Conservation (phyloP, 2,329 filamentous ascomycete genomes). For the Neoascochyta sp. region DNA sequence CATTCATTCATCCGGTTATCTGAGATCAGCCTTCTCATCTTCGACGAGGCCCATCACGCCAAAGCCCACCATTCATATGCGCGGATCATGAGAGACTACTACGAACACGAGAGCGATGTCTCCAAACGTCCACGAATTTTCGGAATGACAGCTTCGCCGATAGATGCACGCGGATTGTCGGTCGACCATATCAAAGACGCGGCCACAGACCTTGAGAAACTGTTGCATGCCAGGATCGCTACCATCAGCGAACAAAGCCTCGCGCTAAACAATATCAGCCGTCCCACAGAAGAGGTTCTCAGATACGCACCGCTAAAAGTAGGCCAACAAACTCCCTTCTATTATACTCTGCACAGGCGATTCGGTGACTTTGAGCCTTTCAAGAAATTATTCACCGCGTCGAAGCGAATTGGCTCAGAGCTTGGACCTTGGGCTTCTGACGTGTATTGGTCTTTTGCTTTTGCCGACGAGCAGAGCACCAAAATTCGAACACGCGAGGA, state of each 20-base stretch:
- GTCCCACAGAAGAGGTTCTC: slow-evolving; percentile 58
- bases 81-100: slow-evolving; percentile 83
- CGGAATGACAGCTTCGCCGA: slow-evolving; percentile 95
- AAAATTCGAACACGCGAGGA: slow-evolving; percentile 59
- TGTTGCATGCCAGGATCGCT: slow-evolving; percentile 78
- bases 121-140: slow-evolving; percentile 69
- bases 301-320: slow-evolving; percentile 52
- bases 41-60: slow-evolving; percentile 94
- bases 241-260: slow-evolving; percentile 64
- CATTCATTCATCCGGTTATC: slow-evolving; percentile 76
- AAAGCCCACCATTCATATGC: slow-evolving; percentile 94
- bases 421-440: slow-evolving; percentile 85
- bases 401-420: slow-evolving; percentile 58
- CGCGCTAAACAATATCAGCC: slow-evolving; percentile 56
- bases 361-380: slow-evolving; percentile 55
- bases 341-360: slow-evolving; percentile 52
- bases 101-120: slow-evolving; percentile 50
- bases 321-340: slow-evolving; percentile 63
- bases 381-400: slow-evolving; percentile 55
- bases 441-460: slow-evolving; percentile 68
- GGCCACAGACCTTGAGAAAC: slow-evolving; percentile 66
- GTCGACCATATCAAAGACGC: slow-evolving; percentile 63
- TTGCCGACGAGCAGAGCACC: slow-evolving; percentile 59
- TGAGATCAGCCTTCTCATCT: slow-evolving; percentile 84
- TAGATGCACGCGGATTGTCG: slow-evolving; percentile 63